Evolutionary conservation across 2,329 filamentous ascomycete species (phyloP), one percentile per base, ranked within the genome.

Genomic region (Dothideomycetidae sp.): DNA sequence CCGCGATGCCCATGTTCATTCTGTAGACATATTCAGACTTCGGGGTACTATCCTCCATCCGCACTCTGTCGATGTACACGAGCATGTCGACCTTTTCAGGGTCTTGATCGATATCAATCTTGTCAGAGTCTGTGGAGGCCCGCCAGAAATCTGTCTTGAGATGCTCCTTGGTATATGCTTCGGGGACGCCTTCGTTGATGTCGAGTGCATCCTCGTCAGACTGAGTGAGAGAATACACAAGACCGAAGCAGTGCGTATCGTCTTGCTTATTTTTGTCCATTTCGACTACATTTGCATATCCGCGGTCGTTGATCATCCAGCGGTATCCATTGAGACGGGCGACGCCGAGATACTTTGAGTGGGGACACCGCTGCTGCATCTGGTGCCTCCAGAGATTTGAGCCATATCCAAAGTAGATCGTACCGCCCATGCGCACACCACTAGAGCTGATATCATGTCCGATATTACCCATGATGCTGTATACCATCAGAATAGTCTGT

Each of bases 331-430:
- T 50, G 3, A 83, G 63, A 13, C 67, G 56, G 3, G 66, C 78
- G 35, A 79, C 58, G 30, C 73, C 73, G 5, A 73, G 52, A 37
- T 71, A 70, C 10, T 52, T 57, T 2, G 72, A 71, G 10, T 51
- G 53, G 2, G 68, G 67, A 50, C 78, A 82, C 36, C 77, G 73
- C 31, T 53, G 46, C 3, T 48, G 48, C 78, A 83, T 82, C 55
- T 81, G 77, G 17, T 64, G 56, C 1, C 66, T 66, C 53, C 74
- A 79, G 41, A 82, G 66, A 54, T 82, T 82, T 52, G 70, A 75
- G 44, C 78, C 78, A 56, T 78, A 82, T 48, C 71, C 78, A 51
- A 82, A 81, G 62, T 81, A 81, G 45, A 73, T 54, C 35, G 53
- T 61, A n/a, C 34, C 44, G 29, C 36, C 31, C 28, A 33, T 42